These are phyloP conservation scores for Neopestalotiopsis sp. DNA, from an alignment of 2,329 filamentous ascomycete species.

Conservation along the genomic window DNA sequence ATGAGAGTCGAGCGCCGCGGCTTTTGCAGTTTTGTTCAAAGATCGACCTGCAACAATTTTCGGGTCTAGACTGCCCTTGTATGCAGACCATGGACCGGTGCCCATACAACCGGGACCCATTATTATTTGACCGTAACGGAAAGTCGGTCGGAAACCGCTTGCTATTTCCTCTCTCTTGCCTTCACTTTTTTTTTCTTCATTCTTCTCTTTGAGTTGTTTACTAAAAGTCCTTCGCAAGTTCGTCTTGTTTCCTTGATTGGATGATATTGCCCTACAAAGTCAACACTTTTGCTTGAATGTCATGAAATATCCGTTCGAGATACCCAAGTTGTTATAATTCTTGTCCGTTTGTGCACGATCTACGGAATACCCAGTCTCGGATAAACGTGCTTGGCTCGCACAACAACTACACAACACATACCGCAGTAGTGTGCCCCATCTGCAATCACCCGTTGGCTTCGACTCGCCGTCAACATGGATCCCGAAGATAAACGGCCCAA, in stretches of 20 bases:
- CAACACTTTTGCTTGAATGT: not conserved
- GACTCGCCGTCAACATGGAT: conserved; percentile 17
- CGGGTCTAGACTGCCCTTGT: conserved; percentile 2
- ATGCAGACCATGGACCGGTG: conserved; percentile 14
- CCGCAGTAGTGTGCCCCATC: not conserved
- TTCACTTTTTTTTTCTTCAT: not conserved
- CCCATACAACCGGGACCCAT: not conserved
- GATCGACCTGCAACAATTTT: conserved; percentile 6
- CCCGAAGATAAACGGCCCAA: conserved; percentile 52
- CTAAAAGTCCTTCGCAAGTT: conserved; percentile 19
- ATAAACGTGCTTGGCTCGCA: not conserved
- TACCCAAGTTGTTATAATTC: not conserved
- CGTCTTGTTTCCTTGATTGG: not conserved
- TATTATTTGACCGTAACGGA: not conserved
- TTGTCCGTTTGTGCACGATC: not conserved
- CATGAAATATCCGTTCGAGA: not conserved
- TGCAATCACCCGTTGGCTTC: not conserved
- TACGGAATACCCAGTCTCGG: not conserved
- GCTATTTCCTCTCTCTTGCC: not conserved
- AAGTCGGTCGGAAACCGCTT: not conserved
- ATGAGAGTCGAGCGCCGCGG: not conserved
- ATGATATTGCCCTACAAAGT: not conserved
- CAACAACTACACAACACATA: not conserved
- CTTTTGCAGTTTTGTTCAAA: not conserved
- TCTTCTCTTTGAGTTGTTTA: conserved; percentile 7